Percentiles rank a stretch among this genome's conserved stretches.
These are phyloP conservation scores for Cruciata laevipes DNA, from an alignment of 257 asterid genomes.

Conservation along the genomic window DNA sequence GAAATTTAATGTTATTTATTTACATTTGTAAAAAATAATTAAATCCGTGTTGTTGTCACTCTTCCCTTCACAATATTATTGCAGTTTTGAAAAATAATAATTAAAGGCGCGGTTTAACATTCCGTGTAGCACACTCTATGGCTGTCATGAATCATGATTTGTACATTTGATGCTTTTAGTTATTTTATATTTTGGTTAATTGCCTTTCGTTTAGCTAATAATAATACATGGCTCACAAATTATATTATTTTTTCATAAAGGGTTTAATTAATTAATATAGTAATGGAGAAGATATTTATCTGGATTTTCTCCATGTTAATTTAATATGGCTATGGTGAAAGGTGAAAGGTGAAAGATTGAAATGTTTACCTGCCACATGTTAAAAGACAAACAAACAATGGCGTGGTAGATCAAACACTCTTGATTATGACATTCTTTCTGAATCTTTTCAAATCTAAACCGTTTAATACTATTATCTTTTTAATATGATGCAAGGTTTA, in stretches of 20 bases:
- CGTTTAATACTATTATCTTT: neutral
- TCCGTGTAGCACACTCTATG: slow-evolving; percentile 3
- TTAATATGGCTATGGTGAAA: no score
- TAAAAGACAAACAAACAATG: neutral
- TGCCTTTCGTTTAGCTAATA: no score
- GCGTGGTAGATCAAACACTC: neutral
- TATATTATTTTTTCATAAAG: no score
- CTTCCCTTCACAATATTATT: neutral
- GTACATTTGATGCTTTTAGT: neutral
- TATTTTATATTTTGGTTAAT: neutral
- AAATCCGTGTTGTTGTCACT: neutral
- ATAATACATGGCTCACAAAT: no score
- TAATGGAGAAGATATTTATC: no score
- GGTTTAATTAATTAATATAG: no score
- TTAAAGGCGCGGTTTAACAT: no score
- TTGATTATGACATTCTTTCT: slow-evolving; percentile 2
- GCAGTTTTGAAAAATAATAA: no score
- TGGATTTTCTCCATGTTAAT: no score
- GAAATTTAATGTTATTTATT: neutral
- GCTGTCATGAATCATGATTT: neutral
- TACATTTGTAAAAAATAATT: neutral
- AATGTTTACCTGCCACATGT: neutral
- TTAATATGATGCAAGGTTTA: neutral
- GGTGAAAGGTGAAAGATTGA: no score
- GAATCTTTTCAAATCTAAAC: neutral